phyloP scores from a whole-genome alignment of 345 rosid species.

The Carallia pectinifolia region DNA sequence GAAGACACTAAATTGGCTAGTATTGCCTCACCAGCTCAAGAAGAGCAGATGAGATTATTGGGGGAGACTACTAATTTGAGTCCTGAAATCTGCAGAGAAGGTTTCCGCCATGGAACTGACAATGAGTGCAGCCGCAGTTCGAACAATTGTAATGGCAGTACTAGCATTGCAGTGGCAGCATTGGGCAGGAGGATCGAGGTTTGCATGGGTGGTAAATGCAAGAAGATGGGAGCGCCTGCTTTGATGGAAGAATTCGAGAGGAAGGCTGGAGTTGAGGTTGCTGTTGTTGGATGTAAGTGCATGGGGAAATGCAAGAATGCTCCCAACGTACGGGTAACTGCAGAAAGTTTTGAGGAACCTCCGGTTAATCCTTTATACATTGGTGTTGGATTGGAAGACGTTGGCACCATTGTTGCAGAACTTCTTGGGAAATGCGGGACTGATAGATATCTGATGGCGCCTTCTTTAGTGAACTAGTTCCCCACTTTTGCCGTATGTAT shows the following conservation, averaged over 20 bases:
- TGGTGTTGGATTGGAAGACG: slow-evolving; percentile 15
- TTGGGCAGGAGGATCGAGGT: slow-evolving; percentile 17
- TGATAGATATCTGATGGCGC: neutral
- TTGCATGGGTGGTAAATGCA: slow-evolving; percentile 36
- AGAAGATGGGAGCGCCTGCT: slow-evolving; percentile 17
- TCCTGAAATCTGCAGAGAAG: neutral
- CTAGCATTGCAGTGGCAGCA: neutral
- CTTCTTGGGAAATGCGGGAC: slow-evolving; percentile 9
- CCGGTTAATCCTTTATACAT: neutral
- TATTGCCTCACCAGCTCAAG: too few species aligned
- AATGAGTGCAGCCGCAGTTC: neutral
- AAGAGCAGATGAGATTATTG: neutral
- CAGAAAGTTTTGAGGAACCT: neutral
- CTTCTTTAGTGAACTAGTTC: slow-evolving; percentile 11
- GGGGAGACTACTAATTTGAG: neutral
- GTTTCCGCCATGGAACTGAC: neutral
- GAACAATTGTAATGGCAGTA: neutral
- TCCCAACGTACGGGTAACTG: slow-evolving; percentile 20
- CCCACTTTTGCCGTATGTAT: neutral
- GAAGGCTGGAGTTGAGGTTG: slow-evolving; percentile 7
- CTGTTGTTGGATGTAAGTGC: slow-evolving; percentile 21
- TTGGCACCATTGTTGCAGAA: slow-evolving; percentile 17
- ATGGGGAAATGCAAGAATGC: slow-evolving; percentile 28
- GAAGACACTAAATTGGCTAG: neutral
- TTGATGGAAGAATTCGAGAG: slow-evolving; percentile 19